These are phyloP conservation scores for Cryptococcus floricola DNA, from an alignment of 1,284 basidiomycete species.

Conservation along the genomic window DNA sequence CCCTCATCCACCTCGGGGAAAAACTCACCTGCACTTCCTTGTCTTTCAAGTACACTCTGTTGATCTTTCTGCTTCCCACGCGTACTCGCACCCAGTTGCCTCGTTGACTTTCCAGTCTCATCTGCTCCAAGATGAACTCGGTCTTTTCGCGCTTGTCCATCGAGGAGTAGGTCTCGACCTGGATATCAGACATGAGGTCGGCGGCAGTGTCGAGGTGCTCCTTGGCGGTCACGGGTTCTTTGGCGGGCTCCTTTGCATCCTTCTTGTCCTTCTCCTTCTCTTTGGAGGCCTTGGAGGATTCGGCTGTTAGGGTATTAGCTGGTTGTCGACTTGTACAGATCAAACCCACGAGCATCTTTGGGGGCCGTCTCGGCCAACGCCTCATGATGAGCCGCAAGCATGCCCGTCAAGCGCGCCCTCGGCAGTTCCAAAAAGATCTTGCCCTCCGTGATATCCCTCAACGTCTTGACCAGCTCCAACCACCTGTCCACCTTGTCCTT, in stretches of 20 bases:
- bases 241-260: constrained; percentile 15
- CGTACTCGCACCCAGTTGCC: constrained; percentile 83
- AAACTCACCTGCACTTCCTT: constrained; percentile 73
- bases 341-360: constrained; percentile 1
- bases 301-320: background rate
- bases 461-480: constrained; percentile 81
- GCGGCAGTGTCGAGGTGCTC: constrained; percentile 74
- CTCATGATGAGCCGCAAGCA: constrained; percentile 81
- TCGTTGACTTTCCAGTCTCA: constrained; percentile 79
- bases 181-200: constrained; percentile 86
- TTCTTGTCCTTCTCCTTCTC: constrained; percentile 30
- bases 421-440: constrained; percentile 99
- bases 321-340: background rate
- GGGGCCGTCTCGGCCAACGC: constrained; percentile 52
- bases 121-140: constrained; percentile 97
- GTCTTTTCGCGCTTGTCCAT: constrained; percentile 99
- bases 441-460: constrained; percentile 90
- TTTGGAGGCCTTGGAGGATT: constrained; percentile 10
- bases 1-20: background rate
- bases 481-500: constrained; percentile 62
- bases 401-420: constrained; percentile 84
- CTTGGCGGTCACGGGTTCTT: constrained; percentile 47
- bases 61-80: constrained; percentile 90
- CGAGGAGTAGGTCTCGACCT: constrained; percentile 97
- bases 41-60: constrained; percentile 87